phyloP scores from a whole-genome alignment of 495 filamentous ascomycete genomes.

The Neurospora tetrasperma region DNA sequence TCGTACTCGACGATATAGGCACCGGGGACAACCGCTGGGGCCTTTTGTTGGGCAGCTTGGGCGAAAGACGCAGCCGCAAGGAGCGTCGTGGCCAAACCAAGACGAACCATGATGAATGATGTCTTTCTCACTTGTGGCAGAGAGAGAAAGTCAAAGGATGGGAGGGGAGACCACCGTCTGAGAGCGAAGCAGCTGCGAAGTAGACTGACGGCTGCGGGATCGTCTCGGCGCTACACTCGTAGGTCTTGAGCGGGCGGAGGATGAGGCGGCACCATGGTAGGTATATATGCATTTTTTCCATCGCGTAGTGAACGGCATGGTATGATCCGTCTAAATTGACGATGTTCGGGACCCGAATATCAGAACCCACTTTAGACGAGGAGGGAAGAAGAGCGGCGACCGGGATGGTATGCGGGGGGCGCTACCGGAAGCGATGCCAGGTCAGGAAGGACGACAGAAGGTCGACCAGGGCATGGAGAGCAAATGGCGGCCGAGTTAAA shows the following conservation, averaged over 20 bases:
- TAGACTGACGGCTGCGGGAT: background rate
- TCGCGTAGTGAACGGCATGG: background rate
- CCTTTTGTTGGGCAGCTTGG: constrained; percentile 16
- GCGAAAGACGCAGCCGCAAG: constrained; percentile 24
- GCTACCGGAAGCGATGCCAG: background rate
- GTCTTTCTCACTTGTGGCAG: background rate
- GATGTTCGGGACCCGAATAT: background rate
- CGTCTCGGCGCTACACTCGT: background rate
- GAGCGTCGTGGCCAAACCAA: constrained; percentile 20
- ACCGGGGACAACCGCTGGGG: constrained; percentile 24
- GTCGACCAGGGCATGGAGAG: constrained; percentile 2
- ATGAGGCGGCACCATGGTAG: background rate
- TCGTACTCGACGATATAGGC: constrained; percentile 42
- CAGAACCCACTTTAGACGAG: background rate
- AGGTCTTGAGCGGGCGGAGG: background rate
- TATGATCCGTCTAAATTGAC: background rate
- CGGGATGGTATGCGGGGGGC: background rate
- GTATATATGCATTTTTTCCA: background rate
- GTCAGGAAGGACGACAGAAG: background rate
- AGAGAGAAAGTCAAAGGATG: background rate
- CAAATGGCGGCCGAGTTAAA: constrained; percentile 21
- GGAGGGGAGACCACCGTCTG: background rate
- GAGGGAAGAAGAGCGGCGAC: background rate
- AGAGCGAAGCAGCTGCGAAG: background rate
- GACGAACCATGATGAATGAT: constrained; percentile 16